Evolutionary conservation across 2,329 filamentous ascomycete species (phyloP), one percentile per base, ranked within the genome.

Genomic region (Chaetomium olivaceum): DNA sequence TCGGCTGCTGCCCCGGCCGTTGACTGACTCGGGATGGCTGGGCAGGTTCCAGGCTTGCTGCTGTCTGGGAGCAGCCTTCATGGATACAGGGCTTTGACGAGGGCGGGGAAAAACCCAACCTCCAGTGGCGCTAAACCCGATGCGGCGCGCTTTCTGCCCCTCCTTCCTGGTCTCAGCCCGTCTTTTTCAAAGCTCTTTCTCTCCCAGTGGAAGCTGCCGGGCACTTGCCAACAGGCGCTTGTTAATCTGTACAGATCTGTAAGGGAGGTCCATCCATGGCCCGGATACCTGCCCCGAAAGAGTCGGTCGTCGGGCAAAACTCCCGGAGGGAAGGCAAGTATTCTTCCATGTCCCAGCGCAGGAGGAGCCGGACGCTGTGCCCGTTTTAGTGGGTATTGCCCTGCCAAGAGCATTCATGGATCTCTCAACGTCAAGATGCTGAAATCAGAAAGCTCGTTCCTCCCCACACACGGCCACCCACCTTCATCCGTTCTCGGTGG

Each of bases 131-230:
- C 54, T 57, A 39, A 39, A 19, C 54, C 54, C 19, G 19, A 39
- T 39, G 36, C n/a, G 54, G n/a, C 14, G 54, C 14, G n/a, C n/a
- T 39, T 16, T 23, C 54, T 57, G 54, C 54, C 54, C 54, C 54
- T 39, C 54, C 54, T 27, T 12, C n/a, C 27, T 6, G 27, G 27
- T 6, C 27, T 29, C 27, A 29, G 27, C 27, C 27, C 27, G 27
- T 29, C 27, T 29, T 29, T 29, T 29, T 29, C 27, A 29, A 29
- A 29, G 27, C 27, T 29, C 27, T 29, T 29, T 29, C 27, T 29
- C 27, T 29, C 27, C 6, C 27, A 29, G n/a, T n/a, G n/a, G n/a
- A n/a, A 29, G 27, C 27, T 29, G 27, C 27, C 27, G 27, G 27
- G 27, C 3, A 29, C 27, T 29, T n/a, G n/a, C n/a, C n/a, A n/a